Evolutionary conservation across 306 rosid genomes (phyloP).

Genomic region (Vigna angularis): DNA sequence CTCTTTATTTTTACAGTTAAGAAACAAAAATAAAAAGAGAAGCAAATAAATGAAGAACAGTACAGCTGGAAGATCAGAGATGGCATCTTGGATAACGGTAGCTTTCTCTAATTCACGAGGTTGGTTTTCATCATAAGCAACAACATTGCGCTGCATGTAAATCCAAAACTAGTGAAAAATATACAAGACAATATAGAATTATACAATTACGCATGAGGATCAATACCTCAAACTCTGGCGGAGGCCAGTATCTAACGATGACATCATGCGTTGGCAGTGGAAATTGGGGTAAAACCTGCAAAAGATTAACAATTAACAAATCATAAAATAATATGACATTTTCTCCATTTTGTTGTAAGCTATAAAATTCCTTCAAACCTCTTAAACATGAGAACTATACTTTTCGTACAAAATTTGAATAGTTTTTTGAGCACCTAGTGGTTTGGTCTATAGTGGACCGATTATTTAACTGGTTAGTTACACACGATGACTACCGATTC

Average conservation of each 20-base stretch:
- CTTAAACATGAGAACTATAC: neutral
- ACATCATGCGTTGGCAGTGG: constrained; percentile 95
- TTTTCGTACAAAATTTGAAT: neutral
- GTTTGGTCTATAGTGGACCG: no score
- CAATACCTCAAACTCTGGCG: constrained; percentile 81
- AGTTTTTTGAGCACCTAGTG: neutral
- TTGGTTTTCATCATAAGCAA: constrained; percentile 88
- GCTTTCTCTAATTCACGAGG: constrained; percentile 76
- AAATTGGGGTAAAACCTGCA: constrained; percentile 85
- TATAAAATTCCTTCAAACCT: neutral
- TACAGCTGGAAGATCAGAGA: constrained; percentile 95
- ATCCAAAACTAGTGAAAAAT: constrained; percentile 33
- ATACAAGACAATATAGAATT: constrained; percentile 11
- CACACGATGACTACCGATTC: neutral
- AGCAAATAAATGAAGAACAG: constrained; percentile 36
- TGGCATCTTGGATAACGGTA: constrained; percentile 80
- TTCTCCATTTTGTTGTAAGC: neutral
- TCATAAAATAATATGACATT: constrained; percentile 18
- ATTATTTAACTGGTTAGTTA: no score
- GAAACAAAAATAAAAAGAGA: constrained; percentile 18
- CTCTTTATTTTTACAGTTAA: constrained; percentile 12
- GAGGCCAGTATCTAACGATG: constrained; percentile 85
- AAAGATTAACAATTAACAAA: constrained; percentile 13
- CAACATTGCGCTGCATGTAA: constrained; percentile 79
- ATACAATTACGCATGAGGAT: neutral